Evolutionary conservation across 2,329 filamentous ascomycete species (phyloP).

Genomic region (Orbilia oligospora): DNA sequence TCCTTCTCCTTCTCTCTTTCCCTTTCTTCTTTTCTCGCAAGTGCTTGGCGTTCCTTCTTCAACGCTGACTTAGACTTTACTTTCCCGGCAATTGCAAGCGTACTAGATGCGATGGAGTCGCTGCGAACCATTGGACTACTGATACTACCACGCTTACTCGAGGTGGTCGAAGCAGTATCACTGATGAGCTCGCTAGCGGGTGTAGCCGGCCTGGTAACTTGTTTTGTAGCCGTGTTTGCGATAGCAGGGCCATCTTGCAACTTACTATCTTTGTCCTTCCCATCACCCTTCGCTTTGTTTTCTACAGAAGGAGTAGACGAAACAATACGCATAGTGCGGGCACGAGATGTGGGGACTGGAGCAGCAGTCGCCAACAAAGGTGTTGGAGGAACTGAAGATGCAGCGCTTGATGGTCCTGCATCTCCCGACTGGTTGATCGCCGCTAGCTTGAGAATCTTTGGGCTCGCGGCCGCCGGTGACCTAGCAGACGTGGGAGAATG

Average conservation of each 20-base stretch:
- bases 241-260: conserved; percentile 24
- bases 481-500: conserved; percentile 48
- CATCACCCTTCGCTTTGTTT: conserved; percentile 29
- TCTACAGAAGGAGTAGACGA: conserved; percentile 51
- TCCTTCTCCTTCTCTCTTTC: conserved; percentile 66
- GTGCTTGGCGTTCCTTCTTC: conserved; percentile 76
- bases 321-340: conserved; percentile 58
- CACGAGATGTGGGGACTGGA: conserved; percentile 42
- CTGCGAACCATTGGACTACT: conserved; percentile 60
- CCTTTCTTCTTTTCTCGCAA: conserved; percentile 66
- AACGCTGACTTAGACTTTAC: conserved; percentile 65
- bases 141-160: conserved; percentile 59
- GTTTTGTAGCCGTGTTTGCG: conserved; percentile 32
- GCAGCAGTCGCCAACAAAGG: conserved; percentile 23
- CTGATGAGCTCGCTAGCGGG: conserved; percentile 61
- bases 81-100: conserved; percentile 51
- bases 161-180: conserved; percentile 61
- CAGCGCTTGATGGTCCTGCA: conserved; percentile 17
- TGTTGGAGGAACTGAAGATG: conserved; percentile 49
- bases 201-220: conserved; percentile 52
- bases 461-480: conserved; percentile 40
- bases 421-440: conserved; percentile 43
- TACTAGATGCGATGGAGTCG: conserved; percentile 53
- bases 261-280: conserved; percentile 41
- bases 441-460: conserved; percentile 47